phyloP scores from a whole-genome alignment of 2,329 filamentous ascomycete species.

The Pestalotiopsis sp. region DNA sequence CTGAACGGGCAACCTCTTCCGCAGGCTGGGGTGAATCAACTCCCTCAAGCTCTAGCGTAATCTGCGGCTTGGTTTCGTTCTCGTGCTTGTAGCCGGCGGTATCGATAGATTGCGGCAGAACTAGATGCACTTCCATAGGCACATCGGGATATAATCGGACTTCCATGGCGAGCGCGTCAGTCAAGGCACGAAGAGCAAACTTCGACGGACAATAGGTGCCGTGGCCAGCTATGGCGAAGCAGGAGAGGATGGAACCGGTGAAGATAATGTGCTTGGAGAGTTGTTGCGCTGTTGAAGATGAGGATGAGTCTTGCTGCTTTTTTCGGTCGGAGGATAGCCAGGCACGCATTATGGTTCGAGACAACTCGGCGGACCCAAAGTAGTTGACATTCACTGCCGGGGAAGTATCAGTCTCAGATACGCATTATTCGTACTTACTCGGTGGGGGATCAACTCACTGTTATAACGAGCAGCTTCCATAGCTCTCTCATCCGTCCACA shows the following conservation, averaged over 20 bases:
- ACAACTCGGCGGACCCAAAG: too few relatives aligned
- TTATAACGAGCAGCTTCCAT: too few relatives aligned
- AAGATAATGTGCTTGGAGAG: constrained; percentile 84
- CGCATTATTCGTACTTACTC: too few relatives aligned
- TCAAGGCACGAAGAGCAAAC: constrained; percentile 77
- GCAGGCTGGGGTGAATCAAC: constrained; percentile 75
- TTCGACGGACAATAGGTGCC: constrained; percentile 80
- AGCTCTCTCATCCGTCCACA: too few relatives aligned
- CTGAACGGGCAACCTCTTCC: constrained; percentile 71
- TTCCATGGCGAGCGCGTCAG: constrained; percentile 81
- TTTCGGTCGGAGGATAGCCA: too few relatives aligned
- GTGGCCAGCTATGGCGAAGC: constrained; percentile 80
- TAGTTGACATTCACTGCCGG: too few relatives aligned
- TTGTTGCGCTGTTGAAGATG: too few relatives aligned
- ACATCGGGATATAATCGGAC: constrained; percentile 79
- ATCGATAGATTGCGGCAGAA: constrained; percentile 81
- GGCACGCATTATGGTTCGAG: too few relatives aligned
- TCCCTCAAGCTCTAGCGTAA: constrained; percentile 78
- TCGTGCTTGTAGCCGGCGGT: constrained; percentile 75
- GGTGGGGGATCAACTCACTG: too few relatives aligned
- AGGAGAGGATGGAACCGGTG: constrained; percentile 74
- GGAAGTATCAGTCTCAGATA: too few relatives aligned
- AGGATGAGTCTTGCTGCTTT: too few relatives aligned
- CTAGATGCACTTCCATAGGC: constrained; percentile 71
- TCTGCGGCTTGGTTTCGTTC: constrained; percentile 72